phyloP scores from a whole-genome alignment of 2,329 filamentous ascomycete species.

The Talaromyces sp. region DNA sequence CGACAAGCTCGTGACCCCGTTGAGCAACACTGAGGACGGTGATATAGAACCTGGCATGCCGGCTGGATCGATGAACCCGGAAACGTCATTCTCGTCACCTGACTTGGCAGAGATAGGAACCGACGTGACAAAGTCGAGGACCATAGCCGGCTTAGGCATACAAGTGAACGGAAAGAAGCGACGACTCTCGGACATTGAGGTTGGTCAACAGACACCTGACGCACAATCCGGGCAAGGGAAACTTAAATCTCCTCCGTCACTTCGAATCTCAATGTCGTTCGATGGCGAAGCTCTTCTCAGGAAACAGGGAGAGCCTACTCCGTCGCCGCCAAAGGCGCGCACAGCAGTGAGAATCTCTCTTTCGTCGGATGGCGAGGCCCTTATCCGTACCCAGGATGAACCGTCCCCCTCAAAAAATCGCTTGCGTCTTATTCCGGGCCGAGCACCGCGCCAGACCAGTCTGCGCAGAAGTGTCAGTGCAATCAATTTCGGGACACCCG shows the following conservation, averaged over 20 bases:
- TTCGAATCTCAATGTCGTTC: conserved; percentile 41
- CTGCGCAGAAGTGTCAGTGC: conserved; percentile 71
- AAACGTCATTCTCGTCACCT: conserved; percentile 10
- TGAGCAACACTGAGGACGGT: not conserved
- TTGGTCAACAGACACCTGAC: not conserved
- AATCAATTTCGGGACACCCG: conserved; percentile 56
- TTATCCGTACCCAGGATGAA: conserved; percentile 67
- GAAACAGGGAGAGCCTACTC: conserved; percentile 38
- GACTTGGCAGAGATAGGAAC: not conserved
- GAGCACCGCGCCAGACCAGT: conserved; percentile 50
- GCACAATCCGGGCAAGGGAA: not conserved
- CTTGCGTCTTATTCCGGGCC: conserved; percentile 47
- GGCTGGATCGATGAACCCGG: not conserved
- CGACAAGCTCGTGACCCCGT: not conserved
- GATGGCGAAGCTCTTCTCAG: conserved; percentile 40
- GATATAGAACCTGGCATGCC: not conserved
- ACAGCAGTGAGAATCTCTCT: conserved; percentile 70
- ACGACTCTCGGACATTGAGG: conserved; percentile 30
- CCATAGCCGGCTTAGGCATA: conserved; percentile 11
- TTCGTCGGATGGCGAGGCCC: conserved; percentile 86
- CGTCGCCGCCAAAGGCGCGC: conserved; percentile 39
- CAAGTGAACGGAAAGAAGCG: conserved; percentile 33
- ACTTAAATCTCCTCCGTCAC: conserved; percentile 35
- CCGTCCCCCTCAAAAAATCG: conserved; percentile 61
- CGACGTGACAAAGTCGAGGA: not conserved